A percentile compares a stretch with the other conserved stretches of the same genome.
These are phyloP conservation scores for Aspergillus wentii DNA, from an alignment of 495 filamentous ascomycete species.

Conservation along the genomic window DNA sequence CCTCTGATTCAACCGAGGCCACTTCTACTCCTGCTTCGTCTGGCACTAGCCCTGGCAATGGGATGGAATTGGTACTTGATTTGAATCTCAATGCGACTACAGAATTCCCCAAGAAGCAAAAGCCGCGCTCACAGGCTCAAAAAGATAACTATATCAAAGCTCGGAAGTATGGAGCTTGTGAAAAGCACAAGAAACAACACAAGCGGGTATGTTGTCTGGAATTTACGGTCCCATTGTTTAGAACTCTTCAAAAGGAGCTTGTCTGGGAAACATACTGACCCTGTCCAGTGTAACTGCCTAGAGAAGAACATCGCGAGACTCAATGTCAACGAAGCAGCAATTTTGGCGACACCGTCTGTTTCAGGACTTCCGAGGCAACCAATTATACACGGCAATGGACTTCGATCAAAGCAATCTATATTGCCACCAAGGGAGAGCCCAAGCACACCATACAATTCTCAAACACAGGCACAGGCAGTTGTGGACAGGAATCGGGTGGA, in stretches of 20 bases:
- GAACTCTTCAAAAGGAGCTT: no score
- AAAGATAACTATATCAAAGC: constrained; percentile 47
- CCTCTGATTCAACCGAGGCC: constrained; percentile 14
- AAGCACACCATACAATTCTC: background rate
- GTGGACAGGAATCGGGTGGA: no score
- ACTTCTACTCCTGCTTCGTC: constrained; percentile 13
- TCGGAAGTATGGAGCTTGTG: constrained; percentile 40
- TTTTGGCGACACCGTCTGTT: no score
- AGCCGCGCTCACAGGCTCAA: constrained; percentile 39
- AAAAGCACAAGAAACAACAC: constrained; percentile 46
- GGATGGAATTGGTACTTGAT: constrained; percentile 40
- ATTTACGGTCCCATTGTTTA: no score
- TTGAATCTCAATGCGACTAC: constrained; percentile 43
- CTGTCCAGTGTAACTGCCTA: constrained; percentile 39
- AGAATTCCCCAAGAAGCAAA: constrained; percentile 42
- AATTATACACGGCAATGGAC: background rate
- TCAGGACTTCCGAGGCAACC: constrained; percentile 1
- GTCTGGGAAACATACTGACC: no score
- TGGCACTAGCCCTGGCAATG: constrained; percentile 15
- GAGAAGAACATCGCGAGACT: constrained; percentile 30
- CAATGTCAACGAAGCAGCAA: constrained; percentile 14
- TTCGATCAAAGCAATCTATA: background rate
- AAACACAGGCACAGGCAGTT: background rate
- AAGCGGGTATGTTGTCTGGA: constrained; percentile 41
- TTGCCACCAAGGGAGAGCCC: background rate